Evolutionary conservation across 2,329 filamentous ascomycete genomes (phyloP), one percentile per base, ranked within the genome.

Genomic region (Ophiocordyceps unilateralis): DNA sequence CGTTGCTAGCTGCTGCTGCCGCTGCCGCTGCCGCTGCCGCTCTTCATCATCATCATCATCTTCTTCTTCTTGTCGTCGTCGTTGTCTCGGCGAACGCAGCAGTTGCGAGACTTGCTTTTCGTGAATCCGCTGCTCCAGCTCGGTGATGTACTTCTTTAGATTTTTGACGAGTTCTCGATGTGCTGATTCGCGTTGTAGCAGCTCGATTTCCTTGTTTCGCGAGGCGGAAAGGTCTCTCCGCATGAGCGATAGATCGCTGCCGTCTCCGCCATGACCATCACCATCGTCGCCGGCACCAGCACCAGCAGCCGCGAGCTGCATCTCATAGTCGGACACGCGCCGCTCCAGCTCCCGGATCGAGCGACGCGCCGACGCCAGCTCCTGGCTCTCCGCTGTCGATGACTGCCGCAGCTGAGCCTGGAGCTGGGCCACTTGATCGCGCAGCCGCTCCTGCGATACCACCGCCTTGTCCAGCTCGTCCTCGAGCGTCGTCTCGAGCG

Each of bases 61-160:
- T n/a, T 63, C 42, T 64, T 63, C 40, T 23, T 20, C 26, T 41
- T 21, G 32, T 36, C 7, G 14, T 36, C 7, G 17, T 39, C 7
- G 20, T 39, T 10, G 37, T 39, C 20, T 12, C 22, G 20, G 37
- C 7, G 61, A 58, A 62, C 57, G 22, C n/a, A n/a, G n/a, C n/a
- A 75, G 54, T 11, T 65, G 66, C 17, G 70, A 69, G 36, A 77
- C 67, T 39, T 77, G 70, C 6, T 72, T 67, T 45, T 86, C 76
- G 49, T 83, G 78, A 5, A 80, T 65, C 45, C 80, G 74, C 36
- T 72, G 71, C 55, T 85, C 81, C 15, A 86, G 68, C 30, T 83
- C 75, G 2, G 70, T 65, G 41, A 85, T 70, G 45, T 79, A 72
- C 40, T 71, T 69, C 56, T 81, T 82, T 45, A 83, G 70, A 19